phyloP scores from a whole-genome alignment of 2,329 filamentous ascomycete species.

The Colletotrichum costaricense region DNA sequence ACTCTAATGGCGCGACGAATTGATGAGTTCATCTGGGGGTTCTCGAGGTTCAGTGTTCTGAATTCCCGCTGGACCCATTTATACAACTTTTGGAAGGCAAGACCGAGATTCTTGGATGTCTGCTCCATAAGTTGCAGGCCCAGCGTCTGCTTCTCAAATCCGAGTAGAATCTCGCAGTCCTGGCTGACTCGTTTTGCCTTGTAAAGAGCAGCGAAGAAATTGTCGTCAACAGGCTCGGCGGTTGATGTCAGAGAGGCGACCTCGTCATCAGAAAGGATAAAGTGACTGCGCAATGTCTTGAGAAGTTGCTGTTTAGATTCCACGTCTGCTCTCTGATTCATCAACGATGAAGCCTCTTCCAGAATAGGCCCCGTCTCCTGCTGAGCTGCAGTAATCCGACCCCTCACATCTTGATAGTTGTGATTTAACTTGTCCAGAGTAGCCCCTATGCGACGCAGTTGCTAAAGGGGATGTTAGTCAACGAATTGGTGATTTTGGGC shows the following conservation, averaged over 20 bases:
- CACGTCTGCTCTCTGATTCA: conserved; percentile 78
- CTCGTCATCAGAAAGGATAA: conserved; percentile 86
- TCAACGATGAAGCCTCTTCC: conserved; percentile 79
- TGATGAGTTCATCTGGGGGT: conserved; percentile 87
- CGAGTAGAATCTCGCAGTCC: conserved; percentile 89
- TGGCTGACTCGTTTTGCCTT: conserved; percentile 88
- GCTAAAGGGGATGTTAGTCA: conserved; percentile 59
- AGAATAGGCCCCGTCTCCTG: conserved; percentile 79
- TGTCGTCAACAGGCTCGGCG: conserved; percentile 84
- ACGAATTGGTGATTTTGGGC: background rate
- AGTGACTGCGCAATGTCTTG: conserved; percentile 82
- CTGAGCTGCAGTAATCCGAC: conserved; percentile 80
- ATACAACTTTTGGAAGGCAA: conserved; percentile 94
- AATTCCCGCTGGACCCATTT: conserved; percentile 96
- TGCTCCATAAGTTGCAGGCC: conserved; percentile 93
- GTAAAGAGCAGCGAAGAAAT: conserved; percentile 81
- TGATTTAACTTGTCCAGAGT: conserved; percentile 83
- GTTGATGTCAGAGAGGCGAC: conserved; percentile 79
- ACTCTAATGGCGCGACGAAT: conserved; percentile 88
- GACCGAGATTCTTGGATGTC: conserved; percentile 86
- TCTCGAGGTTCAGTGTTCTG: conserved; percentile 91
- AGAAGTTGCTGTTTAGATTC: conserved; percentile 85
- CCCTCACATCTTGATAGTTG: conserved; percentile 83
- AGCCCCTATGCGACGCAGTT: conserved; percentile 85
- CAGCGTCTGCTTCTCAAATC: conserved; percentile 88